Base-by-base conservation (phyloP, 202 grass and related monocot genomes). In the Schoenoplectus triqueter region DNA sequence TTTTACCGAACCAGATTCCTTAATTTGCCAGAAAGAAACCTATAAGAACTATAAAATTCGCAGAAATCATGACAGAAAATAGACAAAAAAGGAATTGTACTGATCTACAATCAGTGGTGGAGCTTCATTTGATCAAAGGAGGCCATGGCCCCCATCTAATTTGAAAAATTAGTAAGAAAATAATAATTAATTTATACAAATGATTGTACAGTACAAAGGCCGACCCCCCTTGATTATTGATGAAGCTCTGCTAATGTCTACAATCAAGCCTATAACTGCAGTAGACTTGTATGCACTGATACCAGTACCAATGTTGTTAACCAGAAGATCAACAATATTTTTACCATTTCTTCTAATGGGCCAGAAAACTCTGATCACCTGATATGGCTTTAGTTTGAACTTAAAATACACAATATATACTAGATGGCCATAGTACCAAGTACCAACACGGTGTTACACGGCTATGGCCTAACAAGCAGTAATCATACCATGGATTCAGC, bases 401-500 rank as follows among this genome's bases (percentile, higher is more conserved):
- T 45, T 45, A 11, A 69, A 3, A 40, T 40, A 0, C 67, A 45
- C 7, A 17, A n/a, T 45, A 46, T 31, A 31, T 31, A 31, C 31
- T 31, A 31, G 13, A 69, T 46, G 15, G 41, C 45, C 42, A 4
- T 17, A 7, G 44, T 55, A 55, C 50, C 21, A 61, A 42, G 19
- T 80, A 44, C 13, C 2, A 80, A n/a, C 6, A 64, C 0, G n/a
- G 14, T 64, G 2, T 63, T 47, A 45, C 7, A 82, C 9, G 31
- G 22, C 42, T 0, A 15, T 48, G 2, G 6, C 52, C 52, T 59
- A 78, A 79, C 14, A 61, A 79, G 7, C 1, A 45, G 31, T 31
- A 52, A 45, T 14, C 42, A 51, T 3, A 83, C 89, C 86, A 87
- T 81, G 48, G 86, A 87, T 39, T 87, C 84, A 60, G 87, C 86